phyloP scores from a whole-genome alignment of 2,329 filamentous ascomycete species.

The Paraphaeosphaeria sporulosa region DNA sequence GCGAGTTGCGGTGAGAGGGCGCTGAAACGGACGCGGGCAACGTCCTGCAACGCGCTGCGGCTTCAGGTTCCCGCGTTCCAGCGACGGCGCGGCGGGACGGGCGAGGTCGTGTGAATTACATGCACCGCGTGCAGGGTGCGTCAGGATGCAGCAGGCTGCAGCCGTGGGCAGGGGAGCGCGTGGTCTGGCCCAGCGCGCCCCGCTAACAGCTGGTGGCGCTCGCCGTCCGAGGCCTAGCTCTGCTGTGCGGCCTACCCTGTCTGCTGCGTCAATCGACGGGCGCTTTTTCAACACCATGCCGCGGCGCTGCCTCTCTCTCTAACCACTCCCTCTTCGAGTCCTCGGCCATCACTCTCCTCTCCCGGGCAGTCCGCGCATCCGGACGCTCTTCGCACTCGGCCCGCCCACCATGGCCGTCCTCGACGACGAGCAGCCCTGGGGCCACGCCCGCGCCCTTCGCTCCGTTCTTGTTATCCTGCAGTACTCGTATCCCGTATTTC shows the following conservation, averaged over 20 bases:
- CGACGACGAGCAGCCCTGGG: slow-evolving; percentile 26
- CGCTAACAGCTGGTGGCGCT: background rate
- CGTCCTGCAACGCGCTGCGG: slow-evolving; percentile 3
- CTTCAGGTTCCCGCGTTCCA: slow-evolving; percentile 1
- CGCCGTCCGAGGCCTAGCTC: background rate
- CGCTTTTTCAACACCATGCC: slow-evolving; percentile 18
- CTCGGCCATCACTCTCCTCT: slow-evolving; percentile 15
- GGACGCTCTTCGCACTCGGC: background rate
- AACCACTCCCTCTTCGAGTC: slow-evolving; percentile 17
- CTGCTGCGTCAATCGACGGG: background rate
- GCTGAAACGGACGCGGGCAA: background rate
- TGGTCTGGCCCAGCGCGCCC: background rate
- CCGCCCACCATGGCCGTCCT: slow-evolving; percentile 24
- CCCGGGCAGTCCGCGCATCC: slow-evolving; percentile 1
- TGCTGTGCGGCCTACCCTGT: background rate
- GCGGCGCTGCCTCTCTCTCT: slow-evolving; percentile 15
- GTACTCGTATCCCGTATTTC: slow-evolving; percentile 68
- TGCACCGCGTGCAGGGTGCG: slow-evolving; percentile 7
- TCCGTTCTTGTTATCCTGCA: slow-evolving; percentile 52
- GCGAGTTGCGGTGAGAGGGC: slow-evolving; percentile 14
- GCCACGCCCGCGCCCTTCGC: slow-evolving; percentile 29
- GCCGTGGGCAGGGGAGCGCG: background rate
- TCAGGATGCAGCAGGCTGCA: background rate
- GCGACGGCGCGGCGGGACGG: slow-evolving; percentile 13
- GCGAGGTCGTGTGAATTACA: slow-evolving; percentile 7